Conservation (phyloP, 768 basidiomycete species). For the Tricholoma furcatifolium region DNA sequence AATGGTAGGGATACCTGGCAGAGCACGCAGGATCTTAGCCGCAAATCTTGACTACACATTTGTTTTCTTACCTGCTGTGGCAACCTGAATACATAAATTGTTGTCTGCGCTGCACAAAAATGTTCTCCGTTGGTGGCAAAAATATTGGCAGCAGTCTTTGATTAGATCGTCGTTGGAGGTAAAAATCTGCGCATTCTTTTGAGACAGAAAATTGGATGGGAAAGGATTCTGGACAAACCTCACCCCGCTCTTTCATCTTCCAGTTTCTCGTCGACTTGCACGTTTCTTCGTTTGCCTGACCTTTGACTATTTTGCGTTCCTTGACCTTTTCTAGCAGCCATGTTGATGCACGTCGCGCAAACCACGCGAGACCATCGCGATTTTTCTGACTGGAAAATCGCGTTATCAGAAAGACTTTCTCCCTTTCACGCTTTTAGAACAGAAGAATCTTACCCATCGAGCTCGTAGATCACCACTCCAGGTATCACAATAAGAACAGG, state of each 20-base stretch:
- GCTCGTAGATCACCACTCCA: constrained; percentile 71
- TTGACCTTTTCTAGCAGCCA: constrained; percentile 67
- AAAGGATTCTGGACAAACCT: constrained; percentile 33
- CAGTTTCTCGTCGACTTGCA: constrained; percentile 60
- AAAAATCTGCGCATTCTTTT: too few relatives aligned
- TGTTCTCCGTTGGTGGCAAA: constrained; percentile 47
- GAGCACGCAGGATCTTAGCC: neutral
- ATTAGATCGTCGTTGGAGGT: constrained; percentile 65
- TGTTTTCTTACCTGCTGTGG: constrained; percentile 21
- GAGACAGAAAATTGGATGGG: too few relatives aligned
- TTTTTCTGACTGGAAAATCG: constrained; percentile 45
- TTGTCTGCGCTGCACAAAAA: constrained; percentile 68
- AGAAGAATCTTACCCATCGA: constrained; percentile 55
- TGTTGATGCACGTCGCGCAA: constrained; percentile 65
- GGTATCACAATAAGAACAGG: constrained; percentile 69
- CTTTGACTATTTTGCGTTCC: constrained; percentile 53
- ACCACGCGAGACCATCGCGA: constrained; percentile 49
- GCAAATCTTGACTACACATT: constrained; percentile 15
- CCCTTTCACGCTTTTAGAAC: neutral
- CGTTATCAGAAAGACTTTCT: too few relatives aligned
- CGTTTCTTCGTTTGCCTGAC: constrained; percentile 64
- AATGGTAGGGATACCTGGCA: constrained; percentile 35
- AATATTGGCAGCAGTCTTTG: constrained; percentile 74
- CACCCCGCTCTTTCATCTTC: constrained; percentile 46
- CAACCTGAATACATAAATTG: constrained; percentile 54